Base-by-base conservation (phyloP, 345 rosid species). In the Acer negundo region DNA sequence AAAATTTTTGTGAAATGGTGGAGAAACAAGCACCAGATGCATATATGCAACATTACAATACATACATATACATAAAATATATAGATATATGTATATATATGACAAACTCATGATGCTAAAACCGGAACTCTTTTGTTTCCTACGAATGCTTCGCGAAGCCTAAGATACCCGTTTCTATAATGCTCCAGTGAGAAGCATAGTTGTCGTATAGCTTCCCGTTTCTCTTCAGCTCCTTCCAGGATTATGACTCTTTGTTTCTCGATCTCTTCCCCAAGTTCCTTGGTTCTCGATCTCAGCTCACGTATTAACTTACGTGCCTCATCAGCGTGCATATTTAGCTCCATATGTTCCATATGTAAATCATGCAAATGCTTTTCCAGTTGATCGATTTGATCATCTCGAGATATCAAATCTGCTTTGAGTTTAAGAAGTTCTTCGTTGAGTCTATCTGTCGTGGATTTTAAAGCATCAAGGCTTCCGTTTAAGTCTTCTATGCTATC, bases 201-300 rank as follows among this genome's bases (percentile, higher is more conserved):
- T 62, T 91, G 95, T 66, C 97, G 77, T 55, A 91, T 91, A 1
- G 90, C 97, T 78, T 91, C 94, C 78, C 93, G 77, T 83, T 92
- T 92, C 84, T 87, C 84, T 69, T 92, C 94, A 10, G 87, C 94
- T 58, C 89, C 76, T 73, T 90, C 97, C 56, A 72, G 44, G 35
- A 87, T 87, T 69, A 73, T 0, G 17, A 74, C 70, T 76, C 82
- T 86, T 40, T 84, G 88, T 81, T 55, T 87, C 83, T 90, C 85
- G 4, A 86, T 74, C 84, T 87, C 91, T 66, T 81, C 86, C 69
- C 75, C 86, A 19, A 90, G 79, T 76, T 85, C 91, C 74, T 75
- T 83, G 0, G 80, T 84, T 81, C 84, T 79, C 71, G 55, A 67
- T 68, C 88, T 89, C 80, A 87, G 62, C 23, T 80, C 86, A 23